Evolutionary conservation across 1,284 basidiomycete genomes (phyloP), one percentile per base, ranked within the genome.

Genomic region (Inonotus obliquus): DNA sequence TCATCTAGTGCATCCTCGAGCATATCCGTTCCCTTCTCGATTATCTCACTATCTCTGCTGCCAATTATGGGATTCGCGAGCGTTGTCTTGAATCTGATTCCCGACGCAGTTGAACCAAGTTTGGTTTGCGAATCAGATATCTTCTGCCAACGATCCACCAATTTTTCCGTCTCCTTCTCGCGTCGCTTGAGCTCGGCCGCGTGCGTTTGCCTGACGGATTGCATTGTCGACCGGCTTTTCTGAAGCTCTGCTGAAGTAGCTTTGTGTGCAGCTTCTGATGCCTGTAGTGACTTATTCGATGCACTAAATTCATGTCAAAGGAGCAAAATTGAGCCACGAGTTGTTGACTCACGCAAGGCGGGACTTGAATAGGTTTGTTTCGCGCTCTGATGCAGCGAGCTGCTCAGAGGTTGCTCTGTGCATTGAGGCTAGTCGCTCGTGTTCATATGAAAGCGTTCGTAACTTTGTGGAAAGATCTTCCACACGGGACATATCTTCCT

Each of bases 401-500:
- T 77, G 78, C 62, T 87, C 82, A 17, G 73, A 81, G 53, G 81
- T 81, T 21, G 76, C 74, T 57, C 76, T 79, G 70, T 87, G 79
- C 79, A 90, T 85, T 17, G 82, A 82, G 39, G 75, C 73, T 51
- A 94, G 76, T 1, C 93, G 82, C 68, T 95, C 92, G 63, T 92
- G 80, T 68, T 96, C 94, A 66, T 96, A 95, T 9, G 84, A 81
- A 2, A 94, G 74, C 0, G 90, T 93, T 17, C 91, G 79, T 44
- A 92, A 74, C 65, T 91, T 89, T 0, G 89, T 86, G 0, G 85
- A 81, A 3, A 94, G 70, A 4, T 89, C 82, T 66, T 96, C 94
- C 23, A 89, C 84, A n/a, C 84, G 79, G 10, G 81, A 76, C 79
- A 94, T 87, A 71, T 96, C 94, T 68, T 88, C 83, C 93, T 92